phyloP scores from a whole-genome alignment of 495 filamentous ascomycete genomes.

The Hyaloscypha bicolor region DNA sequence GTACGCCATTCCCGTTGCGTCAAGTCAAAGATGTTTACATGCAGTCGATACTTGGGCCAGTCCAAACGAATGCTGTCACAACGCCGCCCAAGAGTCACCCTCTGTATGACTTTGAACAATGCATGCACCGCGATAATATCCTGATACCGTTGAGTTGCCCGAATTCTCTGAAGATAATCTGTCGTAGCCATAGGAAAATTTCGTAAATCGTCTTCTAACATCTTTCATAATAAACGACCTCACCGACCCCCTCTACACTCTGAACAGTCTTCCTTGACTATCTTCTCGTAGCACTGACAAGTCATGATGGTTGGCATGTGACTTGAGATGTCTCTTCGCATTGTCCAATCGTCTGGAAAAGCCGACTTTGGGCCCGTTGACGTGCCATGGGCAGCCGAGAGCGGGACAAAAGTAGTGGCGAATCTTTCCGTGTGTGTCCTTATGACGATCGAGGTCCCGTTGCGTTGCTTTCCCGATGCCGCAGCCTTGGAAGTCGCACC shows the following conservation, averaged over 20 bases:
- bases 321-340: constrained; percentile 24
- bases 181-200: constrained; percentile 8
- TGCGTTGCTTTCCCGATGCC: constrained; percentile 11
- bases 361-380: constrained; percentile 11
- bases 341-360: constrained; percentile 22
- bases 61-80: no score
- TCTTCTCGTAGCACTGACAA: constrained; percentile 21
- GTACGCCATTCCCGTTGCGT: no score
- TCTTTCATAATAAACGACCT: constrained; percentile 15
- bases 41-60: no score
- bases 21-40: no score
- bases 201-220: constrained; percentile 22
- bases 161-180: background rate
- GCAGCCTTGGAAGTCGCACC: constrained; percentile 17
- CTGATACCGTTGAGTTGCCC: no score
- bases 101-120: no score
- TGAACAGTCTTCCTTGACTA: constrained; percentile 21
- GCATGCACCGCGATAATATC: no score
- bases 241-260: constrained; percentile 7
- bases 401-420: constrained; percentile 15
- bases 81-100: no score
- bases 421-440: constrained; percentile 19
- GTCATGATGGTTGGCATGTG: constrained; percentile 11
- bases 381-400: background rate
- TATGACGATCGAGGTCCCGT: constrained; percentile 19